Base-by-base conservation (phyloP, 108 stramenopile species). In the Schizochytrium sp. region DNA sequence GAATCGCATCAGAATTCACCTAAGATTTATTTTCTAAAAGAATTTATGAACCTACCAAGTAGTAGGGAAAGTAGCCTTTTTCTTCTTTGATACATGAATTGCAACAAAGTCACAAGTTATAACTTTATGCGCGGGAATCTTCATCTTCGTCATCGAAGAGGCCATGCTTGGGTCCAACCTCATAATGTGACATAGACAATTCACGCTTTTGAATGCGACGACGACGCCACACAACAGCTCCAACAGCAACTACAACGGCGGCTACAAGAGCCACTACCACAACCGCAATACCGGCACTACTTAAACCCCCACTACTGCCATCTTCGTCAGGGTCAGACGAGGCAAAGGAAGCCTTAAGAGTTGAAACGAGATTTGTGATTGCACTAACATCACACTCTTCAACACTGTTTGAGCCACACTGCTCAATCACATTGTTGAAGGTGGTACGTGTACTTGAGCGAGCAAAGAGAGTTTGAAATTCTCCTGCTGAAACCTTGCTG, bases 391-490 rank as follows among this genome's bases (percentile, higher is more conserved):
- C 64, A 44, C 64, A 69, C 64, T 69, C 64, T 8, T 69, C 3
- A 8, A 38, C 12, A 38, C 5, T 15, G 64, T 7, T 5, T 28
- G 28, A 28, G 28, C 28, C 28, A 15, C 64, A 69, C 19, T 38
- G 10, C 64, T 69, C 64, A 15, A 69, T 7, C 7, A 69, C 64
- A 69, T 38, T 28, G 42, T 69, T 44, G 44, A 69, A 69, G 64
- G 64, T 69, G 8, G 64, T 44, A 7, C 64, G 64, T 44, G 64
- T 69, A 38, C 42, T 44, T 7, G 64, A 69, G 42, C 40, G 40
- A 3, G 64, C 64, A 69, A 69, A 69, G 64, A 69, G 64, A 38
- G 64, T 69, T 44, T 69, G 64, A 44, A 69, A 69, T 8, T 69
- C 64, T 28, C 64, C 64, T 7, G 64, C 19, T 8, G 8, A 8